phyloP scores from a whole-genome alignment of 2,329 filamentous ascomycete species.

The Aspergillus pseudoterreus region DNA sequence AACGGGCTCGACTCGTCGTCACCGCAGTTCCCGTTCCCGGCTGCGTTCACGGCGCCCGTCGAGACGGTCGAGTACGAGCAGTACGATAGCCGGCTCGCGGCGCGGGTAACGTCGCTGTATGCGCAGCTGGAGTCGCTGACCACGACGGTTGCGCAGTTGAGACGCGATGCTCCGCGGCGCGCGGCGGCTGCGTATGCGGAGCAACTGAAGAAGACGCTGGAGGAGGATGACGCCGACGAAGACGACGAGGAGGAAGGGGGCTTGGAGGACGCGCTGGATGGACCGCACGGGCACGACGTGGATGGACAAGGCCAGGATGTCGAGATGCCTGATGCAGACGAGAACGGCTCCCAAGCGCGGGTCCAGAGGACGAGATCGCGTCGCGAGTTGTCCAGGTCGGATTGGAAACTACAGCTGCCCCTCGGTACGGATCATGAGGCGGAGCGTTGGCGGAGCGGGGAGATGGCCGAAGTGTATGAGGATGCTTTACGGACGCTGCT shows the following conservation, averaged over 20 bases:
- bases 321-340: slow-evolving; percentile 15
- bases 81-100: slow-evolving; percentile 43
- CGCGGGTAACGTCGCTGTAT: slow-evolving; percentile 43
- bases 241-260: slow-evolving; percentile 46
- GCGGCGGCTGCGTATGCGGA: slow-evolving; percentile 40
- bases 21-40: slow-evolving; percentile 28
- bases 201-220: slow-evolving; percentile 30
- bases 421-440: slow-evolving; percentile 31
- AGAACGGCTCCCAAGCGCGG: not conserved
- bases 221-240: slow-evolving; percentile 56
- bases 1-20: slow-evolving; percentile 44
- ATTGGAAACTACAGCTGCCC: slow-evolving; percentile 31
- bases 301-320: slow-evolving; percentile 7
- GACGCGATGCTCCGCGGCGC: slow-evolving; percentile 41
- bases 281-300: not conserved
- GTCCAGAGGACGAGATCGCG: too few species aligned
- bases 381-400: slow-evolving; percentile 5
- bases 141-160: slow-evolving; percentile 44
- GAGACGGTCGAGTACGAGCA: slow-evolving; percentile 48
- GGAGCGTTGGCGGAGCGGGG: slow-evolving; percentile 39
- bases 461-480: slow-evolving; percentile 41
- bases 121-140: slow-evolving; percentile 47
- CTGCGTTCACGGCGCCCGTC: slow-evolving; percentile 29
- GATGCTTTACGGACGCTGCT: slow-evolving; percentile 37
- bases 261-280: slow-evolving; percentile 17